phyloP scores from a whole-genome alignment of 2,329 filamentous ascomycete species.

The Fusarium sp. region DNA sequence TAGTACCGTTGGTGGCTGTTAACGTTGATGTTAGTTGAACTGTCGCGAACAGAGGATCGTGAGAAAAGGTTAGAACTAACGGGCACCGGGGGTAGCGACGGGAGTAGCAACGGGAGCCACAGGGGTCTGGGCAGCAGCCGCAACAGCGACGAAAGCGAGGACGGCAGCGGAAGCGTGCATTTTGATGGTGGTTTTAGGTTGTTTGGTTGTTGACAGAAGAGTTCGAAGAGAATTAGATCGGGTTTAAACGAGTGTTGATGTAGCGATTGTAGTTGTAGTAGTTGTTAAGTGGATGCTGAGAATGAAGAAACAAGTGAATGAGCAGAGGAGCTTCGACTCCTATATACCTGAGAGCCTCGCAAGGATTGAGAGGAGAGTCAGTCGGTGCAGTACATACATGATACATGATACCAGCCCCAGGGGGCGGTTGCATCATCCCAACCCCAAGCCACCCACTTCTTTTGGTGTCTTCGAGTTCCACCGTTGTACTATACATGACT shows the following conservation, averaged over 20 bases:
- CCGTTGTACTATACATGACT: conserved; percentile 1
- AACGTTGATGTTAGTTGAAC: conserved; percentile 6
- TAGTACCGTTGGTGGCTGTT: conserved; percentile 29
- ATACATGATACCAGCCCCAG: conserved; percentile 30
- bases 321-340: conserved; percentile 27
- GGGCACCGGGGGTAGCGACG: conserved; percentile 26
- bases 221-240: conserved; percentile 18
- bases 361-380: conserved; percentile 21
- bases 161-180: conserved; percentile 41
- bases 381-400: conserved; percentile 5
- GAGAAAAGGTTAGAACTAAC: conserved; percentile 22
- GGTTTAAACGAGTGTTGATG: conserved; percentile 29
- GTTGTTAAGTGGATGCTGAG: conserved; percentile 17
- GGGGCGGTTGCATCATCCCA: conserved; percentile 38
- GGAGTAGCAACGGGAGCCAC: conserved; percentile 31
- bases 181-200: conserved; percentile 26
- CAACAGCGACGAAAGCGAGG: conserved; percentile 40
- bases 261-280: conserved; percentile 26
- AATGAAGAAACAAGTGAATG: not conserved
- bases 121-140: conserved; percentile 34
- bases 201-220: conserved; percentile 1
- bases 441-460: conserved; percentile 31
- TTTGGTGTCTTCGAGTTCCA: conserved; percentile 12
- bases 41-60: conserved; percentile 11
- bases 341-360: conserved; percentile 30